Conservation (phyloP, 2,329 filamentous ascomycete genomes). For the Podosphaera fusca region DNA sequence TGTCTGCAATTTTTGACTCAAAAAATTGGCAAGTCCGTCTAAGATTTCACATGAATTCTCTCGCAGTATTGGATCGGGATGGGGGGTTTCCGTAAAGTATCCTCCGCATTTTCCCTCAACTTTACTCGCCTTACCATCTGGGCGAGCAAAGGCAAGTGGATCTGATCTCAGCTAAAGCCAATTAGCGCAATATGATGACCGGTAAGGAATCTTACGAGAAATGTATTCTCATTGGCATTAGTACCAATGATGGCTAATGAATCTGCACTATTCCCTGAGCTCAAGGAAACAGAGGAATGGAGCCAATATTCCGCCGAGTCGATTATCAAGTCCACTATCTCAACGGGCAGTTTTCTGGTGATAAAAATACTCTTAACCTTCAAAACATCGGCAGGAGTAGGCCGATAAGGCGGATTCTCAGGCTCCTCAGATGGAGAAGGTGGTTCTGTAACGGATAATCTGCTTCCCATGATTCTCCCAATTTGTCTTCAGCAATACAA, state of each 20-base stretch:
- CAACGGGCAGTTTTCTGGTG: constrained; percentile 22
- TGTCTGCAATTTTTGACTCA: constrained; percentile 5
- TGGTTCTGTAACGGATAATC: too few species aligned
- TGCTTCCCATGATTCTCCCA: too few species aligned
- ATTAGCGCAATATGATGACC: neutral
- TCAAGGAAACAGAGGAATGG: constrained; percentile 17
- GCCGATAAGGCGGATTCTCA: too few species aligned
- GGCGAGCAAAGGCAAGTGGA: constrained; percentile 10
- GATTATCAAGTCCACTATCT: constrained; percentile 31
- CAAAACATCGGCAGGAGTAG: too few species aligned
- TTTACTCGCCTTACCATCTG: constrained; percentile 1
- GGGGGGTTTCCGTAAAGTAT: constrained; percentile 4
- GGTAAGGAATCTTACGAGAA: constrained; percentile 18
- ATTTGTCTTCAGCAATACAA: too few species aligned
- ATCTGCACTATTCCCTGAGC: constrained; percentile 6
- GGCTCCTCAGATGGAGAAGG: too few species aligned
- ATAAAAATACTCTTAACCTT: too few species aligned
- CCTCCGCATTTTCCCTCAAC: constrained; percentile 1
- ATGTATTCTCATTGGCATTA: constrained; percentile 17
- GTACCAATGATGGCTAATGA: constrained; percentile 3
- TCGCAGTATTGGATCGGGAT: constrained; percentile 4
- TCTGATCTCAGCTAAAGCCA: constrained; percentile 11
- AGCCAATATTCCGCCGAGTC: constrained; percentile 42
- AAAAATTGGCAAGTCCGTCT: constrained; percentile 7
- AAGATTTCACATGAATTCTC: constrained; percentile 5